These are phyloP conservation scores for Phytophthora colocasiae DNA, from an alignment of 352 stramenopile species.

Conservation along the genomic window DNA sequence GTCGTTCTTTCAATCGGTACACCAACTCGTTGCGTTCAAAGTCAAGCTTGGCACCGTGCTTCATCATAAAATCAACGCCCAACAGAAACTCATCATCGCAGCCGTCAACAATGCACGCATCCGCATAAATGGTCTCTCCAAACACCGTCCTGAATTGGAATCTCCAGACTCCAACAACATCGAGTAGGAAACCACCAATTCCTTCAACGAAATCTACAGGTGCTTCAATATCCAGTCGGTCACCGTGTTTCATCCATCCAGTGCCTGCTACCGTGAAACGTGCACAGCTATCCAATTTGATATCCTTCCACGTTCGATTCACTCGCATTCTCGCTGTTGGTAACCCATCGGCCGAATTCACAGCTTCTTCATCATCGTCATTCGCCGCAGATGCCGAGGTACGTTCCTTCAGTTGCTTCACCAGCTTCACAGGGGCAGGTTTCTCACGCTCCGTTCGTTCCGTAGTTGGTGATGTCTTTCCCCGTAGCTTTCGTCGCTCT, in stretches of 20 bases:
- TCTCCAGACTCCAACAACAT: neutral
- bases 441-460: too few relatives aligned
- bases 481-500: too few relatives aligned
- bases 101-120: neutral
- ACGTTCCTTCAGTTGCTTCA: too few relatives aligned
- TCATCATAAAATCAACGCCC: neutral
- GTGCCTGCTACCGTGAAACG: constrained; percentile 1
- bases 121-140: neutral
- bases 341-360: too few relatives aligned
- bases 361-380: too few relatives aligned
- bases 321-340: too few relatives aligned
- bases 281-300: neutral
- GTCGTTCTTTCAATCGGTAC: neutral
- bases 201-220: constrained; percentile 4
- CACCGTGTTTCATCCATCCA: constrained; percentile 6
- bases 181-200: neutral
- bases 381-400: too few relatives aligned
- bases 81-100: constrained; percentile 1
- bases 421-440: too few relatives aligned
- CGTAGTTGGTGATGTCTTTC: too few relatives aligned
- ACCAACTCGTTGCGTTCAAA: neutral
- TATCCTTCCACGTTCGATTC: too few relatives aligned
- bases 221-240: neutral
- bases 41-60: neutral
- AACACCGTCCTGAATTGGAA: neutral